phyloP scores from a whole-genome alignment of 139 green algal genomes.

The Pseudopediastrum boryanum region DNA sequence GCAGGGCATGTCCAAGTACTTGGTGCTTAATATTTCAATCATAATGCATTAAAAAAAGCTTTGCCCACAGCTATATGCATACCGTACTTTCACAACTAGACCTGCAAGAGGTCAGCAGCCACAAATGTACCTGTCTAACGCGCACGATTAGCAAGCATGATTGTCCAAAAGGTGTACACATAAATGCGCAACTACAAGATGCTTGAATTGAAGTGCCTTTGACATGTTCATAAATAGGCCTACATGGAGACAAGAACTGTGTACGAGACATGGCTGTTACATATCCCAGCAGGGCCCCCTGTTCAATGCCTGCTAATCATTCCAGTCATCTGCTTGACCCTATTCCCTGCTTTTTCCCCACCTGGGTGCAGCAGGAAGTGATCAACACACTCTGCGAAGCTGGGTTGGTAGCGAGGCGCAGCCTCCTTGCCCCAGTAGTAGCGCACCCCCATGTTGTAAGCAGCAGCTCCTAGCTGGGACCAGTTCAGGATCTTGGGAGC shows the following conservation, averaged over 20 bases:
- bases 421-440: not conserved
- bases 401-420: not conserved
- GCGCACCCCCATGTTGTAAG: not conserved
- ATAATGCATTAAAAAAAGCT: not conserved
- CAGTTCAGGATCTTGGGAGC: constrained; percentile 50
- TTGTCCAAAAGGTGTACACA: no score
- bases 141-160: no score
- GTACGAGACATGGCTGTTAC: no score
- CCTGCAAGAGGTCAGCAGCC: no score
- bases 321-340: no score
- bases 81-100: not conserved
- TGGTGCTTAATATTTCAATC: not conserved
- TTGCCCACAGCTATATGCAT: not conserved
- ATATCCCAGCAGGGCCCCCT: no score
- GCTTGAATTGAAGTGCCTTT: no score
- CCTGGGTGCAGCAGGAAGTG: constrained; percentile 36
- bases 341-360: constrained; percentile 25
- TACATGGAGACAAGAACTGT: no score
- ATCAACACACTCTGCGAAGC: constrained; percentile 5
- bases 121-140: no score
- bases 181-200: no score
- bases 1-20: not conserved
- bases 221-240: no score
- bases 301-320: no score
- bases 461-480: constrained; percentile 47